phyloP scores from a whole-genome alignment of 371 early-diverging fungal genomes.

The Mucor indicus region DNA sequence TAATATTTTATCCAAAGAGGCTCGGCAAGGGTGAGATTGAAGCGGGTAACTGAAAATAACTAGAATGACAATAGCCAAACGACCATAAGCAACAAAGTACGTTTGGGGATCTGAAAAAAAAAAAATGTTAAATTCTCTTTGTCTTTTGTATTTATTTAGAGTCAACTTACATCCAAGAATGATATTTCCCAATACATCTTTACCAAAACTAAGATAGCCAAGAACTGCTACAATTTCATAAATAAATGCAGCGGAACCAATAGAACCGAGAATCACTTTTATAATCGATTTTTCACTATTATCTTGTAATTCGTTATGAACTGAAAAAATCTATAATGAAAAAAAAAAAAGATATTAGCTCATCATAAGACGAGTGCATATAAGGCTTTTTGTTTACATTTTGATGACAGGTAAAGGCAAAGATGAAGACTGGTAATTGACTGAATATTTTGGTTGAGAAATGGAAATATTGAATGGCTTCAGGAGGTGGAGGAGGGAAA shows the following conservation, averaged over 20 bases:
- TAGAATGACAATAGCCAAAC: conserved; percentile 87
- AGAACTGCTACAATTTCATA: conserved; percentile 93
- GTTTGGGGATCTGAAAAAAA: conserved; percentile 60
- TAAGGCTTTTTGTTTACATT: conserved; percentile 60
- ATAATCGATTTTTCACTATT: conserved; percentile 70
- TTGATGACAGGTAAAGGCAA: conserved; percentile 98
- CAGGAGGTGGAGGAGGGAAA: conserved; percentile 42
- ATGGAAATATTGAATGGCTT: conserved; percentile 47
- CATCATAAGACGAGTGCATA: too few species aligned
- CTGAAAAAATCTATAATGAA: conserved; percentile 73
- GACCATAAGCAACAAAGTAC: conserved; percentile 78
- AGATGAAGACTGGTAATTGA: conserved; percentile 96
- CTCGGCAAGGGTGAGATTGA: conserved; percentile 96
- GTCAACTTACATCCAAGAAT: conserved; percentile 76
- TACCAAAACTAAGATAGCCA: conserved; percentile 95
- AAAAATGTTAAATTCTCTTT: neutral
- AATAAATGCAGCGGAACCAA: conserved; percentile 74
- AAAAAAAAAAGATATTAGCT: neutral
- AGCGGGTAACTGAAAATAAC: conserved; percentile 98
- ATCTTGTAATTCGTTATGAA: conserved; percentile 89
- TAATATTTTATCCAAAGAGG: conserved; percentile 85
- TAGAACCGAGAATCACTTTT: conserved; percentile 67
- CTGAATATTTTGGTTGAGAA: conserved; percentile 70
- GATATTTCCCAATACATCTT: conserved; percentile 84
- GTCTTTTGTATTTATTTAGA: too few species aligned